These are phyloP conservation scores for Ascoidea asiatica DNA, from an alignment of 805 yeast species.

Conservation along the genomic window DNA sequence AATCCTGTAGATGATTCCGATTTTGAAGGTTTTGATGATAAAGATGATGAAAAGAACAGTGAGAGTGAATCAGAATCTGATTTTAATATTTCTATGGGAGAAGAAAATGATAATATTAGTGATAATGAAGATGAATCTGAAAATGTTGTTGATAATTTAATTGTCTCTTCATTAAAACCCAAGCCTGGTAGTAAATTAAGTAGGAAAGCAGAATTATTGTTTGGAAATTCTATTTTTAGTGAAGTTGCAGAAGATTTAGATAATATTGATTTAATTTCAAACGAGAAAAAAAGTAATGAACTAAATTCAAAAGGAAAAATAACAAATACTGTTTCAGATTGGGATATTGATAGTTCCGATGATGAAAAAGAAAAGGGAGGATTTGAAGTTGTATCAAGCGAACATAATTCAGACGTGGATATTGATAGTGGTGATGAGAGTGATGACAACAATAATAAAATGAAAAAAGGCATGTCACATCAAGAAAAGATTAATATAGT, in stretches of 20 bases:
- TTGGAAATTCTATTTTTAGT: conserved; percentile 40
- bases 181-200: conserved; percentile 19
- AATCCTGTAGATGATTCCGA: conserved; percentile 69
- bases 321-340: conserved; percentile 1
- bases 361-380: conserved; percentile 11
- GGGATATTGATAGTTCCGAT: conserved; percentile 5
- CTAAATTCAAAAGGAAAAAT: no score
- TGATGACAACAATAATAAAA: conserved; percentile 12
- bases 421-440: conserved; percentile 12
- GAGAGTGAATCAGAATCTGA: not conserved
- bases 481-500: conserved; percentile 66
- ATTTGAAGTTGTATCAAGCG: conserved; percentile 13
- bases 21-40: not conserved
- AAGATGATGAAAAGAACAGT: not conserved
- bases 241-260: conserved; percentile 26
- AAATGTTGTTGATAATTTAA: conserved; percentile 46
- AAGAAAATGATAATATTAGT: conserved; percentile 47
- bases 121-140: conserved; percentile 70
- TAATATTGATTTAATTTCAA: no score
- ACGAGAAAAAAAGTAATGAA: no score
- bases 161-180: conserved; percentile 31
- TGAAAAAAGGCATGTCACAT: conserved; percentile 26
- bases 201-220: conserved; percentile 29
- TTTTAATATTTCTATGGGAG: not conserved
- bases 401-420: conserved; percentile 8